Base-by-base conservation (phyloP, 176 grass and related monocot species). In the Oryza meyeriana region DNA sequence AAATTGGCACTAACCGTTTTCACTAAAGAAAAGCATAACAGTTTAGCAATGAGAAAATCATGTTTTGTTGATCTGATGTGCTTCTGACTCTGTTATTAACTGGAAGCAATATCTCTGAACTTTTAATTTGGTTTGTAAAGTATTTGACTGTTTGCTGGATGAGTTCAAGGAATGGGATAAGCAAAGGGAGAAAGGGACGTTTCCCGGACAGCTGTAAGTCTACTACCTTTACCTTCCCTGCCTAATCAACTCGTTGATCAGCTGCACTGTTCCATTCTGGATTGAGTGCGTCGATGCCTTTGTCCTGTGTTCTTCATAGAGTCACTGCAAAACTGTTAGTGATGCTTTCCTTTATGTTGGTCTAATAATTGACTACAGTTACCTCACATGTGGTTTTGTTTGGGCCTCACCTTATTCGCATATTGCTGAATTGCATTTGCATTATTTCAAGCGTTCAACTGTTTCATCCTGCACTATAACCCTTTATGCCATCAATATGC, bases 151-250 rank as follows among this genome's bases (percentile, higher is more conserved):
- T 61, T 47, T 65, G 11, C 25, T 80, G n/a, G 79, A 58, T 8
- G 55, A 93, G 93, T 55, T 96, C 64, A 88, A 87, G 57, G 88
- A 79, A 69, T 93, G 88, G 90, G 90, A 96, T 64, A 83, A 91
- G 52, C 88, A 93, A 55, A 89, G 86, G 87, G 86, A 82, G 27
- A 90, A 85, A 74, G 85, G 88, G 65, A 95, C 90, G 12, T 92
- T 95, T 88, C 82, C 85, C 34, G 89, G 88, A 29, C 93, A 88
- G 52, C 85, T 95, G n/a, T 90, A 88, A 91, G 71, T 58, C 61
- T 28, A 45, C 10, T 42, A 78, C 30, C 50, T 55, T 12, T 59
- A 71, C 59, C 64, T 35, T 66, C 34, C 25, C 67, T 39, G 81
- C 80, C 82, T 52, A 50, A 75, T 79, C 69, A 69, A 73, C 39